phyloP scores from a whole-genome alignment of 2,329 filamentous ascomycete genomes.

The Aspergillus brunneoviolaceus region DNA sequence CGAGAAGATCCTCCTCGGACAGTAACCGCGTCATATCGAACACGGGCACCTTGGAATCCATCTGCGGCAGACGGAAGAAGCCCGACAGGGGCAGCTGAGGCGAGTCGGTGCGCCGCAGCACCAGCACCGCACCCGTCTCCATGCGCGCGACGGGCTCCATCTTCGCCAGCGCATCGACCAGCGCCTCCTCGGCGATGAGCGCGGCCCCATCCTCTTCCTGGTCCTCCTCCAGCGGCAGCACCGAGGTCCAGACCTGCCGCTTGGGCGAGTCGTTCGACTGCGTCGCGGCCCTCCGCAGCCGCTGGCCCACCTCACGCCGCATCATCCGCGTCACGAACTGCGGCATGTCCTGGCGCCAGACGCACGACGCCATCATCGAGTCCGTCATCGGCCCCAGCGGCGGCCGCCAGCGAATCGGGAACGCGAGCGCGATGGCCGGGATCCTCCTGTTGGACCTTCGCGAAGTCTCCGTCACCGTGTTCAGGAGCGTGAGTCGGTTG shows the following conservation, averaged over 20 bases:
- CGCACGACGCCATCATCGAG: slow-evolving; percentile 30
- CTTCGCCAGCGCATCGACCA: slow-evolving; percentile 21
- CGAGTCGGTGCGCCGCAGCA: slow-evolving; percentile 10
- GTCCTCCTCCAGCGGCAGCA: slow-evolving; percentile 9
- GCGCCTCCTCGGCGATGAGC: slow-evolving; percentile 12
- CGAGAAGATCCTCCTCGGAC: slow-evolving; percentile 30
- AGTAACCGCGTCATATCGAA: slow-evolving; percentile 39
- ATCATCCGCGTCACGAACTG: slow-evolving; percentile 41
- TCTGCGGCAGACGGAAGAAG: slow-evolving; percentile 31
- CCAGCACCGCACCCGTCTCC: slow-evolving; percentile 32
- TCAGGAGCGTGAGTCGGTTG: slow-evolving; percentile 28
- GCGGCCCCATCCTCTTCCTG: too few relatives aligned
- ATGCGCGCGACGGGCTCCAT: slow-evolving; percentile 28
- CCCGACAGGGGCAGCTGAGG: slow-evolving; percentile 21
- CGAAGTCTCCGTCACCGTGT: slow-evolving; percentile 19
- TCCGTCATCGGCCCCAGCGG: slow-evolving; percentile 28
- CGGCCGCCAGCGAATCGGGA: slow-evolving; percentile 40
- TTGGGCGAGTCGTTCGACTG: slow-evolving; percentile 18
- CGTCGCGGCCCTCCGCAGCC: slow-evolving; percentile 35
- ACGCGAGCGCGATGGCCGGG: slow-evolving; percentile 18
- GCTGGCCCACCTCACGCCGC: slow-evolving; percentile 35
- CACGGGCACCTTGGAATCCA: slow-evolving; percentile 34
- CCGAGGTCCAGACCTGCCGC: slow-evolving; percentile 27
- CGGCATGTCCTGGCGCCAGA: slow-evolving; percentile 52
- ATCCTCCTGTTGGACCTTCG: slow-evolving; percentile 9